Conservation (phyloP, 495 filamentous ascomycete genomes). For the Annulohypoxylon stygium region DNA sequence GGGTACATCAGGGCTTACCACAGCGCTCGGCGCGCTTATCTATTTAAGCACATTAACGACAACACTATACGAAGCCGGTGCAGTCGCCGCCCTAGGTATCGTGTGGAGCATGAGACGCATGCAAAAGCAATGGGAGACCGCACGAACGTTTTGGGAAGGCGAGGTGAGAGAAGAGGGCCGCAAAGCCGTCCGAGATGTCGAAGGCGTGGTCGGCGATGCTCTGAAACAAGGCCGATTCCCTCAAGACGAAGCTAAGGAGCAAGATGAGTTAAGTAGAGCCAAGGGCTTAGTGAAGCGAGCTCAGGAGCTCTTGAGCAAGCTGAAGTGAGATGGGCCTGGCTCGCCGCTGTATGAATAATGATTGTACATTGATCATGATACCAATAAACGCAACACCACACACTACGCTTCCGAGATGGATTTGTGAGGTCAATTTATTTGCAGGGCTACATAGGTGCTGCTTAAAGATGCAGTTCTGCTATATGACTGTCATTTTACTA, state of each 20-base stretch:
- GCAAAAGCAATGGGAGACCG: conserved; percentile 83
- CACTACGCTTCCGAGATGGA: background rate
- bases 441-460: too few species aligned
- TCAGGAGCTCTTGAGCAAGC: conserved; percentile 53
- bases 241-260: conserved; percentile 53
- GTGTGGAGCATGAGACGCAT: conserved; percentile 79
- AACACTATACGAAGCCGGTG: conserved; percentile 79
- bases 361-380: conserved; percentile 21
- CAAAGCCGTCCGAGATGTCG: conserved; percentile 75
- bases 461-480: too few species aligned
- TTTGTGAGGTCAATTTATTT: background rate
- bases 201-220: conserved; percentile 70
- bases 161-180: conserved; percentile 85
- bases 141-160: conserved; percentile 76
- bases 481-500: too few species aligned
- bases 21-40: conserved; percentile 74
- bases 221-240: conserved; percentile 62
- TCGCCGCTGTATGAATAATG: conserved; percentile 6
- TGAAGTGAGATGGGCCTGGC: conserved; percentile 42
- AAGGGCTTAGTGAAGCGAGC: conserved; percentile 68
- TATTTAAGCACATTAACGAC: conserved; percentile 70
- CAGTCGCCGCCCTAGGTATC: conserved; percentile 78
- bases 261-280: conserved; percentile 63
- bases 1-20: conserved; percentile 71
- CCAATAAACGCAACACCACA: conserved; percentile 8